These are phyloP conservation scores for Corallochytrium limacisporum DNA, from an alignment of 78 protist species.

Conservation along the genomic window DNA sequence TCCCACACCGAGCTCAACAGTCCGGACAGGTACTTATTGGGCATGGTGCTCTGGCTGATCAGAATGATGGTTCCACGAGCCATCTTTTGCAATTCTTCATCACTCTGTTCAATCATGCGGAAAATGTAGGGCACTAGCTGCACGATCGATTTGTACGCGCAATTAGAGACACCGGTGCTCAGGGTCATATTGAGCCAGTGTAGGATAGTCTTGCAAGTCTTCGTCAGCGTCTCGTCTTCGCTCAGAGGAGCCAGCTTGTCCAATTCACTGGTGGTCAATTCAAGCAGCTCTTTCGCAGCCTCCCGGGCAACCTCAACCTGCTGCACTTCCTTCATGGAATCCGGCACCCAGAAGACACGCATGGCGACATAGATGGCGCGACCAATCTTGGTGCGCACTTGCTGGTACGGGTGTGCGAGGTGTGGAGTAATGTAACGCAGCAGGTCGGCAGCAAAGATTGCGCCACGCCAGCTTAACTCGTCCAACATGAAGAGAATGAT, in stretches of 20 bases:
- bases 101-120: not conserved
- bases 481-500: not conserved
- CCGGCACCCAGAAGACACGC: not conserved
- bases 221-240: not conserved
- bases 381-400: not conserved
- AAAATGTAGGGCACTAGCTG: not conserved
- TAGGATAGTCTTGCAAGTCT: not conserved
- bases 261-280: too few relatives aligned
- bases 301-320: too few relatives aligned
- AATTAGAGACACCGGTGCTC: too few relatives aligned
- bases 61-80: not conserved
- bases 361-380: not conserved
- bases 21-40: not conserved
- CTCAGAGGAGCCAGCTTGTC: not conserved
- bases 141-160: too few relatives aligned
- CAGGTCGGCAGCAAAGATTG: not conserved
- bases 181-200: conserved; percentile 5
- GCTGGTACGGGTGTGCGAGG: conserved; percentile 11
- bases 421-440: not conserved
- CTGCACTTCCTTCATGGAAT: not conserved
- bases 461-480: conserved; percentile 11
- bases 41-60: not conserved
- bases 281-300: too few relatives aligned
- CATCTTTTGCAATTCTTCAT: not conserved
- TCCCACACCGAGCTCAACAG: not conserved